Base-by-base conservation (phyloP, 225 moss, liverwort and hornwort genomes). In the Climacium dendroides region DNA sequence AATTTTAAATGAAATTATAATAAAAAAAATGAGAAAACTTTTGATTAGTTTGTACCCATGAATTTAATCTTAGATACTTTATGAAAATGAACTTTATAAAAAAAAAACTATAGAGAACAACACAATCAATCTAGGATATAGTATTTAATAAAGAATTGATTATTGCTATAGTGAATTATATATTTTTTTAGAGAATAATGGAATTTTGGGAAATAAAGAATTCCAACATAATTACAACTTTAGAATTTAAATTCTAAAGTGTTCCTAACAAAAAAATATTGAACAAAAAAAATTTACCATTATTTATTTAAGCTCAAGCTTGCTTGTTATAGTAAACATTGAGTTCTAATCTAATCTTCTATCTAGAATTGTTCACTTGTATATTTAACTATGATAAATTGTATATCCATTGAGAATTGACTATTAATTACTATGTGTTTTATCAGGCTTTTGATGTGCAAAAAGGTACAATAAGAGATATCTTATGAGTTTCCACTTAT, bases 181-280 rank as follows among this genome's bases (percentile, higher is more conserved):
- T 37, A 37, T 37, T 26, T 37, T 26, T 37, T 76, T 23, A n/a
- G 2, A 24, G 0, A 53, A 23, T 53, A 26, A 35, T 57, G 3
- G 18, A 24, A 6, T 55, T 11, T 77, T 25, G 4, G 2, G 37
- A 20, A 1, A 3, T 3, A 78, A 30, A 14, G 11, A 60, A 29
- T 41, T 60, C 13, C 19, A 59, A 35, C 4, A 30, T 30, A 8
- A 41, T 30, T 60, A 19, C 8, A 43, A 79, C 7, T 24, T 17
- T 11, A 79, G 10, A 78, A 58, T 58, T 12, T 58, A 58, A 26
- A 12, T 1, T 79, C 19, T 29, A 5, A 41, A 29, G 8, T 26
- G 0, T 37, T 29, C 0, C 12, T 2, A 58, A 26, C 0, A 8
- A 79, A 41, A 3, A 41, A 58, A 29, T 41, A 19, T 25, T 6